These are phyloP conservation scores for Rhinocladiella similis DNA, from an alignment of 2,329 filamentous ascomycete species.

Conservation along the genomic window DNA sequence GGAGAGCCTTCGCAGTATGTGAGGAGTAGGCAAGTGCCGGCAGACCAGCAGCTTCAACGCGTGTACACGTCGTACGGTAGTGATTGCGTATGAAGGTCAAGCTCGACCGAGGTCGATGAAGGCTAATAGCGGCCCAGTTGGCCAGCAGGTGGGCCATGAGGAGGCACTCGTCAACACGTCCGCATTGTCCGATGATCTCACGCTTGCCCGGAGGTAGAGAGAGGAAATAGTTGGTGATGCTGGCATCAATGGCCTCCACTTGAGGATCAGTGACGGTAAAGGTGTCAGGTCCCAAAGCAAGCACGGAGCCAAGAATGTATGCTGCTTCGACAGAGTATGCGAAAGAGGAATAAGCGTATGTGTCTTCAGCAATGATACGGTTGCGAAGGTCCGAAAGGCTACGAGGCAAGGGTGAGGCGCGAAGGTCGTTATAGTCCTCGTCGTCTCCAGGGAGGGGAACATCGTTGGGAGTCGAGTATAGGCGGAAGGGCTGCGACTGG, in stretches of 20 bases:
- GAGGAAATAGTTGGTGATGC: slow-evolving; percentile 72
- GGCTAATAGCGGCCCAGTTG: slow-evolving; percentile 61
- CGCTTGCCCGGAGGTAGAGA: slow-evolving; percentile 73
- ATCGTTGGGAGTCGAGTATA: slow-evolving; percentile 71
- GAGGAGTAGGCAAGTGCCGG: slow-evolving; percentile 27
- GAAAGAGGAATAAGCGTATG: slow-evolving; percentile 76
- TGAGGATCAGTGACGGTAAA: slow-evolving; percentile 40
- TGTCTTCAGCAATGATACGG: slow-evolving; percentile 69
- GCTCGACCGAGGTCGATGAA: slow-evolving; percentile 78
- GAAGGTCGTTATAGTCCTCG: slow-evolving; percentile 55
- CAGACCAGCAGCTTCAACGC: slow-evolving; percentile 23
- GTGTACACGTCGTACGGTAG: slow-evolving; percentile 69
- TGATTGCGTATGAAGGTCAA: slow-evolving; percentile 59
- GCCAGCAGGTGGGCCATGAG: slow-evolving; percentile 42
- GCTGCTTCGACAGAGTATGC: slow-evolving; percentile 80
- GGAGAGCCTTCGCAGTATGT: slow-evolving; percentile 67
- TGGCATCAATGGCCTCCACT: slow-evolving; percentile 59
- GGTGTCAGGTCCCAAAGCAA: slow-evolving; percentile 44
- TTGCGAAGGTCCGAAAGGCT: slow-evolving; percentile 62
- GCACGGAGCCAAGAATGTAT: slow-evolving; percentile 74
- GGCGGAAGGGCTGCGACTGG: slow-evolving; percentile 29
- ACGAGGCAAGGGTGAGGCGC: slow-evolving; percentile 59
- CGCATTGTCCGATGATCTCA: slow-evolving; percentile 67
- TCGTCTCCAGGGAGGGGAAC: slow-evolving; percentile 82
- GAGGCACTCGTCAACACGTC: slow-evolving; percentile 69